Evolutionary conservation across 1,139 yeast species (phyloP), one percentile per base, ranked within the genome.

Genomic region (Torulaspora globosa): DNA sequence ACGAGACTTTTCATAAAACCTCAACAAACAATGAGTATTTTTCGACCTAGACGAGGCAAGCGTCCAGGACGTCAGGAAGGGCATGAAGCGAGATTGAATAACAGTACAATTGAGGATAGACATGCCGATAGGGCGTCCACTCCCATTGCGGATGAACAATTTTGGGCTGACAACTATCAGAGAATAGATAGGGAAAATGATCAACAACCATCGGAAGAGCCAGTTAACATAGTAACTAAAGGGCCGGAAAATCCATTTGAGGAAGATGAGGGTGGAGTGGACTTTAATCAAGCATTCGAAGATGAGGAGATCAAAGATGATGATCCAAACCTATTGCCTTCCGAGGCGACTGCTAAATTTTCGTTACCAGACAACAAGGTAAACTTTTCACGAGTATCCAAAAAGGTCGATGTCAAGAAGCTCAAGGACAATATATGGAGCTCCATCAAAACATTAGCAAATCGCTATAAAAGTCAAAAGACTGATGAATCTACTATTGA

Each of bases 361-460:
- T 48, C 48, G 14, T 38, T 49, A 7, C 45, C 50, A 1, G 86
- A 82, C 41, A 78, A 78, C 54, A 62, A 62, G 39, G 81, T 89
- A 39, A 80, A 76, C 51, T 89, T 82, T 58, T 86, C 97, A 1
- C 74, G 84, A 45, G 80, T 82, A 3, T 92, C 97, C 3, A 90
- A 89, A 63, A 76, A 83, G 54, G 96, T 92, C 15, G 95, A 92
- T 62, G 85, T 92, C 36, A 79, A 80, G 56, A 70, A 75, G 32
- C 72, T 92, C 49, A 92, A 92, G 67, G 87, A 85, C 52, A 88
- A 88, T 59, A 62, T 92, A 36, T 92, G 97, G 97, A 73, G 74
- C 29, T 76, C 80, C 0, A 71, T 81, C 15, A 51, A 51, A 37
- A 30, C 46, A 2, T 45, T 57, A 10, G 50, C 49, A 1, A 53